Evolutionary conservation across 768 basidiomycete species (phyloP).

Genomic region (Tricholoma sp.): DNA sequence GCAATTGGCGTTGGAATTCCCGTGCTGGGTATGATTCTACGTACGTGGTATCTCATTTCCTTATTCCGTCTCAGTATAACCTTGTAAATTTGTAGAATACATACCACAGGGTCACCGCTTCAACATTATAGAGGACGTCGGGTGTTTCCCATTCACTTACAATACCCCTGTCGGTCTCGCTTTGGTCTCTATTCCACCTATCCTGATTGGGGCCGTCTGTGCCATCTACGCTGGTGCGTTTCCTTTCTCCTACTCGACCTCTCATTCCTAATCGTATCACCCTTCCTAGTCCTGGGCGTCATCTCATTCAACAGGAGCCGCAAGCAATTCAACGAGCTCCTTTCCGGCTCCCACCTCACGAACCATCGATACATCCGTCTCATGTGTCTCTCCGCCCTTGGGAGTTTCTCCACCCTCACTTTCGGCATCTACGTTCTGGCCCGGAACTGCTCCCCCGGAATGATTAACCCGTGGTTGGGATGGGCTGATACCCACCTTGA

Average conservation of each 20-base stretch:
- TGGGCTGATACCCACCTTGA: constrained; percentile 50
- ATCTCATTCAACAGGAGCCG: constrained; percentile 30
- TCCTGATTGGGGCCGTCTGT: constrained; percentile 34
- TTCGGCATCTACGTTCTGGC: constrained; percentile 28
- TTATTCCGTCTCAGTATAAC: background rate
- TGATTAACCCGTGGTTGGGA: constrained; percentile 37
- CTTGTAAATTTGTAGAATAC: constrained; percentile 28
- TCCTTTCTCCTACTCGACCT: too few relatives aligned
- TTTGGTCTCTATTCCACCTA: constrained; percentile 32
- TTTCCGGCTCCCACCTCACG: constrained; percentile 37
- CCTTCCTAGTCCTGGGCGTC: constrained; percentile 23
- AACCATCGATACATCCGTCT: constrained; percentile 40
- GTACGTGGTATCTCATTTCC: constrained; percentile 3
- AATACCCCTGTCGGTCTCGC: constrained; percentile 30
- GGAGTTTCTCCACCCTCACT: constrained; percentile 35
- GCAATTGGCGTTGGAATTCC: constrained; percentile 52
- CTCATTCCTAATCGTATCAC: background rate
- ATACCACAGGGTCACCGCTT: constrained; percentile 44
- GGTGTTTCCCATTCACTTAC: constrained; percentile 36
- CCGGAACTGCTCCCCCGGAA: constrained; percentile 10
- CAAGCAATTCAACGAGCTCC: constrained; percentile 32
- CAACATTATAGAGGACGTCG: constrained; percentile 41
- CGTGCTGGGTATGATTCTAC: constrained; percentile 25
- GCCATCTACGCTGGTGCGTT: constrained; percentile 34
- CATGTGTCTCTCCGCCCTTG: constrained; percentile 38